Base-by-base conservation (phyloP, 83 land plant genomes). In the Diphasiastrum complanatum region DNA sequence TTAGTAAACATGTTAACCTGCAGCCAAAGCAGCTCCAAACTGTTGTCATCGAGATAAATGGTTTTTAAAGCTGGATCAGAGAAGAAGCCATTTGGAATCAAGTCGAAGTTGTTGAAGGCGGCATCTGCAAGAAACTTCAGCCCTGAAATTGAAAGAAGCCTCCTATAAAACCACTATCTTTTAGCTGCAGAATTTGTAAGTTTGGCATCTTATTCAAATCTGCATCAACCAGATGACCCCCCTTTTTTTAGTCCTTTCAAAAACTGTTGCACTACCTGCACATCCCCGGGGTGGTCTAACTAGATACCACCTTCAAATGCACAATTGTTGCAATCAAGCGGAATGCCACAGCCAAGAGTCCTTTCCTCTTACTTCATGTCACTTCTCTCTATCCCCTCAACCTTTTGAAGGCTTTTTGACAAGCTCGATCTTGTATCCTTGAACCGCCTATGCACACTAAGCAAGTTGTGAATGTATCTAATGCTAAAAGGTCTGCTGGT, bases 71-170 rank as follows among this genome's bases (percentile, higher is more conserved):
- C 56, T 29, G 52, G 47, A 10, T 85, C 96, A 8, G 35, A 60
- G 64, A 85, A 89, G 65, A 89, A 89, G 72, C 83, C 96, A 1
- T 58, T 31, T 0, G 96, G 91, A 35, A 89, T 89, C 0, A 82
- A 55, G 46, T 75, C 82, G 51, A 89, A 89, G 5, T 45, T 6
- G 45, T 89, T 78, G 28, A 85, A 34, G 47, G 64, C 85, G 29
- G 71, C 85, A 19, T 59, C 71, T 69, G 38, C 52, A 47, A 89
- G 60, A 12, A 69, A 51, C 2, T 81, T 61, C 27, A 89, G 70
- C 1, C 91, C 96, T 37, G 47, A 74, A 62, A 89, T 69, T 14
- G 78, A 62, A 11, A 91, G 96, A 23, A 89, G 57, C 46, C 35
- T 1, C 96, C 96, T 12, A 29, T 57, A 53, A 89, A 76, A 0